Base-by-base conservation (phyloP, 2,329 filamentous ascomycete species). In the Fusarium sp. region DNA sequence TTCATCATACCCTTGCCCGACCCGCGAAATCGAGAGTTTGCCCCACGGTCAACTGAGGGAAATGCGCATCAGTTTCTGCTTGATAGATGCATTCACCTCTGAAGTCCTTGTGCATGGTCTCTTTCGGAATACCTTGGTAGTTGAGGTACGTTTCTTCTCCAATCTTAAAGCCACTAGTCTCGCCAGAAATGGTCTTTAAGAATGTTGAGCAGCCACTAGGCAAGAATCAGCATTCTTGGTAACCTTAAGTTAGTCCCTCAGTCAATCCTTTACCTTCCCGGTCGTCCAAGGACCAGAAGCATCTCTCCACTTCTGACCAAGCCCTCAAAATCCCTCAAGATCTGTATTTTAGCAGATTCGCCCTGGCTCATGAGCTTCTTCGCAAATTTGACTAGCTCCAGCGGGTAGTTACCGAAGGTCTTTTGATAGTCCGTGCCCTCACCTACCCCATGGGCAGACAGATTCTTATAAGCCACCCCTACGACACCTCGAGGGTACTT, bases 11-110 rank as follows among this genome's bases (percentile, higher is more conserved):
- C 47, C 47, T 28, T 20, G 47, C 47, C 36, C 46, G 23, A n/a
- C 31, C 46, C 26, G 47, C 92, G 65, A 94, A 94, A 53, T 86
- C 88, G 16, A 94, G 82, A 0, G 92, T 94, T 71, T 94, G 89
- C 52, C 91, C 91, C 15, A 94, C 91, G 5, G 86, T 89, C 71
- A 94, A 80, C 78, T 89, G 86, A 6, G 91, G 90, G 73, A 93
- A 93, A 78, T 93, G 91, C 4, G 91, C 89, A 75, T 95, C 92
- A 33, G 92, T 90, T 78, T 94, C 92, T 57, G 91, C 91, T 0
- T 91, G 93, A 80, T 94, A 95, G 76, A 95, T 94, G 59, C 90
- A 91, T 79, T 95, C 92, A 57, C 92, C 92, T 20, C 91, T 88
- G 80, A 73, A 72, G 10, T 64, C 61, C 4, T 60, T 52, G 31